These are phyloP conservation scores for Cyberlindnera saturnus DNA, from an alignment of 805 yeast genomes.

Conservation along the genomic window DNA sequence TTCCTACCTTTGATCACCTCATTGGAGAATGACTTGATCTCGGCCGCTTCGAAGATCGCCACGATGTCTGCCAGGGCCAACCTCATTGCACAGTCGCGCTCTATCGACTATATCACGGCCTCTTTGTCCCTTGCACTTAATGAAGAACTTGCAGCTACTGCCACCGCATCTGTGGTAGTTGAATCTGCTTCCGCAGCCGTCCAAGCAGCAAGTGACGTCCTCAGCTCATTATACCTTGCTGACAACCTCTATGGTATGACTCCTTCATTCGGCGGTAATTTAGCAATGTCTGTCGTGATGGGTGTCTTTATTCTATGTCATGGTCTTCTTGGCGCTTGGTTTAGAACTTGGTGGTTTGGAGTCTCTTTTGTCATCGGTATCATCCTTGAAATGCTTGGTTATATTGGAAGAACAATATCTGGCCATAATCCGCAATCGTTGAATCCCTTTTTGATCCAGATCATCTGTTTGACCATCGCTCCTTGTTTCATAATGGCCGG, in stretches of 20 bases:
- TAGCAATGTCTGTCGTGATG: conserved; percentile 50
- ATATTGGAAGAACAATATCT: conserved; percentile 50
- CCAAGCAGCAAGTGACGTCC: conserved; percentile 8
- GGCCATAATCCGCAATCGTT: conserved; percentile 29
- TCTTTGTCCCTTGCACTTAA: conserved; percentile 11
- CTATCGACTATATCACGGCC: conserved; percentile 13
- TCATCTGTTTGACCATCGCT: conserved; percentile 64
- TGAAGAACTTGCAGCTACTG: conserved; percentile 11
- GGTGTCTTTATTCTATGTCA: conserved; percentile 41
- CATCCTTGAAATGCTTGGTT: conserved; percentile 62
- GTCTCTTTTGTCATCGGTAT: conserved; percentile 49
- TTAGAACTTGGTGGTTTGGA: conserved; percentile 62
- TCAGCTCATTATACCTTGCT: conserved; percentile 5
- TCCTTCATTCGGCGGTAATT: conserved; percentile 55
- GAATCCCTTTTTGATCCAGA: conserved; percentile 53
- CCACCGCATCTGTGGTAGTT: conserved; percentile 4
- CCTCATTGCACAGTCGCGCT: conserved; percentile 13
- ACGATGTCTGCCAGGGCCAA: conserved; percentile 12
- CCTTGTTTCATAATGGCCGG: conserved; percentile 88
- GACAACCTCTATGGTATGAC: conserved; percentile 31
- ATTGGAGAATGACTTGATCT: conserved; percentile 7
- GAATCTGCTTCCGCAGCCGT: conserved; percentile 8
- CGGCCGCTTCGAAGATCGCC: conserved; percentile 12
- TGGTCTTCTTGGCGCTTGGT: conserved; percentile 34
- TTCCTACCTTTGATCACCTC: conserved; percentile 14